Conservation (phyloP, 2,329 filamentous ascomycete genomes). For the Chaetomium globosum region DNA sequence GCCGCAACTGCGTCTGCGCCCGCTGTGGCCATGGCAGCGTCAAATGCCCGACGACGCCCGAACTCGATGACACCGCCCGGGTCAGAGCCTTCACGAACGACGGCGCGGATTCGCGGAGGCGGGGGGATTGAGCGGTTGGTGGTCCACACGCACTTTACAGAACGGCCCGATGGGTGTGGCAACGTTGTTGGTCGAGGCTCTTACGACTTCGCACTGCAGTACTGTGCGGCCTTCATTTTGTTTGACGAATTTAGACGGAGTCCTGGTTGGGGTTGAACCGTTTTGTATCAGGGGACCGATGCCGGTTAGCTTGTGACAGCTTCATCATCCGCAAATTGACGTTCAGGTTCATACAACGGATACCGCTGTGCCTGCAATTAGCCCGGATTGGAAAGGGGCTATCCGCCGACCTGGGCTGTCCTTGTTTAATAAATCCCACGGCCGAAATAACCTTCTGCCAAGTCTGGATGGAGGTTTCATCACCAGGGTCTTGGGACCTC, state of each 20-base stretch:
- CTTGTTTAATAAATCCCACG: constrained; percentile 20
- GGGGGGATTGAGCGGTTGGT: neutral
- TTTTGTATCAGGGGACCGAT: neutral
- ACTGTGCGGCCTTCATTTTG: neutral
- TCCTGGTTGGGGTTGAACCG: neutral
- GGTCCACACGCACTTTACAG: constrained; percentile 8
- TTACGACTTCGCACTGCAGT: neutral
- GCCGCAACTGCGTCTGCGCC: constrained; percentile 16
- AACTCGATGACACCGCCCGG: constrained; percentile 18
- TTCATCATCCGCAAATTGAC: constrained; percentile 1
- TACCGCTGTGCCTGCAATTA: constrained; percentile 26
- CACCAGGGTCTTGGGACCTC: constrained; percentile 7
- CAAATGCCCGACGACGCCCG: constrained; percentile 14
- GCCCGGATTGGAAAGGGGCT: constrained; percentile 26
- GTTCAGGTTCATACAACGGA: constrained; percentile 6
- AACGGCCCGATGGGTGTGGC: constrained; percentile 17
- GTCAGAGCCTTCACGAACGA: constrained; percentile 1
- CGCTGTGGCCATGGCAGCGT: neutral
- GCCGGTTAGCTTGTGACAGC: neutral
- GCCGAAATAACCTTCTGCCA: constrained; percentile 33
- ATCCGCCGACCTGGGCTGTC: constrained; percentile 19
- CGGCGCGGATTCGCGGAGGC: constrained; percentile 10
- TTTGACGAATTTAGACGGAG: neutral
- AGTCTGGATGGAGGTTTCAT: constrained; percentile 24
- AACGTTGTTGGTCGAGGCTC: neutral